Base-by-base conservation (phyloP, 306 rosid species). In the Canavalia gladiata region DNA sequence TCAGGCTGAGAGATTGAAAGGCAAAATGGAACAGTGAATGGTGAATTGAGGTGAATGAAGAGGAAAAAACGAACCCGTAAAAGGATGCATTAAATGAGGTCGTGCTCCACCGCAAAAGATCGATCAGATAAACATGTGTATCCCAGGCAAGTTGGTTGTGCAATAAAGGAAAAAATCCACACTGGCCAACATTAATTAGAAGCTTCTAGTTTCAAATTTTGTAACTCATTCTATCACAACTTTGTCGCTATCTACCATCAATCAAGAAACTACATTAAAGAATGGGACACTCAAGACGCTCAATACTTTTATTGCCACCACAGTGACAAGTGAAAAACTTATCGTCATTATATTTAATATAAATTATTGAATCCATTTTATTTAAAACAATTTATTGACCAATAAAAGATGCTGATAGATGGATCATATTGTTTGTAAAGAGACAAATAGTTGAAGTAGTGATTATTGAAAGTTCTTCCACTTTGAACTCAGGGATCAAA, bases 11-110 rank as follows among this genome's bases (percentile, higher is more conserved):
- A 52, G 13, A 52, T 52, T 59, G 31, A 31, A 33, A 59, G 2
- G 66, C 66, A 59, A 59, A 59, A 31, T 59, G 41, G 10, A 37
- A 59, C 31, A n/a, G 7, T 58, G 66, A 59, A 59, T 9, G 66
- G n/a, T 7, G 66, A 30, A 59, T 31, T n/a, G 7, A 13, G 37
- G 39, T 6, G 37, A 58, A 58, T 58, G 30, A 28, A 3, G 39
- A 2, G 66, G 42, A 9, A 57, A 5, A 57, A 8, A 34, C 8
- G 37, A 7, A 59, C 66, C 7, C 25, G 42, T 2, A 5, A 30
- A 58, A 58, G 39, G 65, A 29, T 58, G 66, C 18, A 9, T 30
- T 59, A 59, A 59, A 31, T 10, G 41, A 33, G 18, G 2, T 31
- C 30, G 8, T 13, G n/a, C 65, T 30, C 6, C n/a, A 30, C 2